Percentiles rank a stretch among this genome's conserved stretches.
Evolutionary conservation across 208 protist species (phyloP).

Genomic region (Trypanosoma vivax): DNA sequence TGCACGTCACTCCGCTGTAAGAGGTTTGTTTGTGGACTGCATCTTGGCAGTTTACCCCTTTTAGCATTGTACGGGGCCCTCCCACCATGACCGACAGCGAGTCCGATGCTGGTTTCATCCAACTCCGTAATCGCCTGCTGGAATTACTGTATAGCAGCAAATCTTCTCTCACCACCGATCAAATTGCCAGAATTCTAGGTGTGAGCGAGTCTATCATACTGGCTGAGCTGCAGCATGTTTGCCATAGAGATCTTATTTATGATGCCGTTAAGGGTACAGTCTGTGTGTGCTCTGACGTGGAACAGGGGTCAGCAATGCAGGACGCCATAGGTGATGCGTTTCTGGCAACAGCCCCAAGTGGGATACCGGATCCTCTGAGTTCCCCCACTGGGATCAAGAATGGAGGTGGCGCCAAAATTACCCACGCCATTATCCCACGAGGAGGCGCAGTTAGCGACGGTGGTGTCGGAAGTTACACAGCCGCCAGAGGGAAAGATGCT

Average conservation of each 20-base stretch:
- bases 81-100: conserved; percentile 36
- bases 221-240: conserved; percentile 8
- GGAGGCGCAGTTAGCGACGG: too few relatives aligned
- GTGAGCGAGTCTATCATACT: conserved; percentile 14
- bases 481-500: too few relatives aligned
- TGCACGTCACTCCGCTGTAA: too few relatives aligned
- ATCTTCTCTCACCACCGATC: conserved; percentile 26
- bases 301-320: not conserved
- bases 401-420: too few relatives aligned
- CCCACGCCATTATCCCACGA: too few relatives aligned
- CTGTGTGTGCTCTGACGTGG: not conserved
- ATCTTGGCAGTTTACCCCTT: not conserved
- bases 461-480: too few relatives aligned
- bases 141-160: conserved; percentile 34
- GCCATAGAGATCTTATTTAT: conserved; percentile 10
- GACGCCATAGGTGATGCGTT: not conserved
- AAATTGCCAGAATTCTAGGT: conserved; percentile 44
- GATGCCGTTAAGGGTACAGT: conserved; percentile 7
- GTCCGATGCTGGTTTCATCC: conserved; percentile 18
- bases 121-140: conserved; percentile 27
- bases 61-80: not conserved
- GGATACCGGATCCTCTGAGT: too few relatives aligned
- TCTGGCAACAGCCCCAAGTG: not conserved
- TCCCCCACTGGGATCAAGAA: too few relatives aligned
- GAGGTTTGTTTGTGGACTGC: not conserved